phyloP scores from a whole-genome alignment of 1,284 basidiomycete genomes.

The Fereydounia khargensis region DNA sequence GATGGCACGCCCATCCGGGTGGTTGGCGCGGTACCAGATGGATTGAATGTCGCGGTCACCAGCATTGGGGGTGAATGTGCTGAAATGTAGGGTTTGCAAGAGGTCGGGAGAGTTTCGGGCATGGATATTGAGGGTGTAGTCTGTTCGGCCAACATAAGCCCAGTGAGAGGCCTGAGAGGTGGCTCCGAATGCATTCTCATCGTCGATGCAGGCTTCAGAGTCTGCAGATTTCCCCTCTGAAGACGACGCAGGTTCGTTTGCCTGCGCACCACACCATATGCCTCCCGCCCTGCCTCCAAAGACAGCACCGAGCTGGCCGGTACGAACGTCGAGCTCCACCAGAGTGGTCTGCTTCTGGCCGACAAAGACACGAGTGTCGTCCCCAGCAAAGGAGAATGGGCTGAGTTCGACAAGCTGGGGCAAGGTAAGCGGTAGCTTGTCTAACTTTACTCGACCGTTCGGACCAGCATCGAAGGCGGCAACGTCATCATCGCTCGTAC shows the following conservation, averaged over 20 bases:
- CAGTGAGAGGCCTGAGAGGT: constrained; percentile 23
- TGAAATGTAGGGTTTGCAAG: constrained; percentile 49
- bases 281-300: constrained; percentile 61
- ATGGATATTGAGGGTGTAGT: constrained; percentile 55
- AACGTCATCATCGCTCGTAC: background rate
- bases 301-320: constrained; percentile 74
- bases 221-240: background rate
- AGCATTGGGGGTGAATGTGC: constrained; percentile 50
- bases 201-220: constrained; percentile 30
- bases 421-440: constrained; percentile 80
- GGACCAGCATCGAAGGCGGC: background rate
- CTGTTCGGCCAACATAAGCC: constrained; percentile 48
- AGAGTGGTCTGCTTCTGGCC: constrained; percentile 80
- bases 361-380: constrained; percentile 73
- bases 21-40: constrained; percentile 38
- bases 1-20: constrained; percentile 38
- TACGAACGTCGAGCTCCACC: constrained; percentile 75
- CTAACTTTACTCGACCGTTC: constrained; percentile 55
- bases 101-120: constrained; percentile 39
- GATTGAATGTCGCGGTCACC: constrained; percentile 48
- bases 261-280: constrained; percentile 26
- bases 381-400: constrained; percentile 73
- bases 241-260: constrained; percentile 5
- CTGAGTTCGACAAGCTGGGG: constrained; percentile 81
- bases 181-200: constrained; percentile 22